Percentiles rank a stretch among this genome's conserved stretches.
phyloP scores from a whole-genome alignment of 345 rosid genomes.

The Chamaenerion angustifolium region DNA sequence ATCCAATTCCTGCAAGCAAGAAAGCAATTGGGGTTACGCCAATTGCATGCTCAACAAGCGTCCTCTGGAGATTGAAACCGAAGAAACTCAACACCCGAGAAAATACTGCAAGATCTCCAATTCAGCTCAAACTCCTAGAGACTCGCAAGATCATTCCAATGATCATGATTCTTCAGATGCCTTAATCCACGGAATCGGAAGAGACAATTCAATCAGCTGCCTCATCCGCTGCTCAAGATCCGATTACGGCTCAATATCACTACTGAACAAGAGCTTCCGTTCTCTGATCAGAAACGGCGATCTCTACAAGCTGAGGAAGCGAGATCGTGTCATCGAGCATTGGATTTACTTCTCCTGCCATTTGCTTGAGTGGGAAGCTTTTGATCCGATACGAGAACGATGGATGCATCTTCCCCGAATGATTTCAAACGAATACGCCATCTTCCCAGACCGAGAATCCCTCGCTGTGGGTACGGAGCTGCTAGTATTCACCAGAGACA shows the following conservation, averaged over 20 bases:
- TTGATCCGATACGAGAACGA: slow-evolving; percentile 50
- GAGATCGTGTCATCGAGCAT: slow-evolving; percentile 47
- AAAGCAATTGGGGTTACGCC: slow-evolving; percentile 53
- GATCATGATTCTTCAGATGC: slow-evolving; percentile 33
- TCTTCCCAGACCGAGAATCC: slow-evolving; percentile 72
- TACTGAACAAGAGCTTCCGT: slow-evolving; percentile 47
- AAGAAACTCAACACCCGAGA: slow-evolving; percentile 16
- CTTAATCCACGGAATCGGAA: slow-evolving; percentile 53
- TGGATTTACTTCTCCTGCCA: slow-evolving; percentile 91
- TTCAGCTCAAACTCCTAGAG: slow-evolving; percentile 1
- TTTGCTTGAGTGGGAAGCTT: slow-evolving; percentile 83
- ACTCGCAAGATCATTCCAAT: slow-evolving; percentile 7
- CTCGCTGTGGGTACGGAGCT: slow-evolving; percentile 91
- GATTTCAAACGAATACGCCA: slow-evolving; percentile 57
- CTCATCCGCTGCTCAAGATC: slow-evolving; percentile 68
- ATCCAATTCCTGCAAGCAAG: slow-evolving; percentile 51
- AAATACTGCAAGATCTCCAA: slow-evolving; percentile 11
- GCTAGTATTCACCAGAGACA: slow-evolving; percentile 72
- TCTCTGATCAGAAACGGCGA: slow-evolving; percentile 60
- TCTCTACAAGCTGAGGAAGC: slow-evolving; percentile 48
- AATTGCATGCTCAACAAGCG: slow-evolving; percentile 31
- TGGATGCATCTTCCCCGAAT: slow-evolving; percentile 85
- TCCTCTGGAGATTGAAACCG: slow-evolving; percentile 24
- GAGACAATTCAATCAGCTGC: slow-evolving; percentile 68
- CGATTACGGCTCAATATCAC: slow-evolving; percentile 68